Evolutionary conservation across 345 rosid species (phyloP), one percentile per base, ranked within the genome.

Genomic region (Eucalyptus globulus): DNA sequence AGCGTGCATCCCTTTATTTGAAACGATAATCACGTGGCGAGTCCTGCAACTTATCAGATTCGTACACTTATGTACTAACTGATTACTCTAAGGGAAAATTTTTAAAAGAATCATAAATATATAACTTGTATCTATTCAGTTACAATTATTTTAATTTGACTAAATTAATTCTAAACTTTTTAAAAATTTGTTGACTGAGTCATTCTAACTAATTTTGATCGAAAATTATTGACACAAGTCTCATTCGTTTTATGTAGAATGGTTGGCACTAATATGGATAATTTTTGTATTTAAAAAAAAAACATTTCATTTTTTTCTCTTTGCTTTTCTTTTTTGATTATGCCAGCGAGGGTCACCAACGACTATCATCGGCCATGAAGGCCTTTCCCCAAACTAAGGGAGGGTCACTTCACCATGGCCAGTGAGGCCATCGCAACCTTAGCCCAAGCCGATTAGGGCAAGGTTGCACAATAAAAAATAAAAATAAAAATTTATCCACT

Each of bases 231-330:
- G 5, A 56, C 27, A 9, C 10, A 0, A 9, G 0, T 56, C 29
- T 56, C 0, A 5, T 0, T 56, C 1, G 1, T 56, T 24, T 56
- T 56, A 56, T 56, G 13, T 56, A 56, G 0, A 56, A 56, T 0
- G 1, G 1, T 56, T 5, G 1, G 13, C 27, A 24, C 12, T 8
- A 0, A 0, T 24, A 22, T 1, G 0, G 6, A 24, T 22, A 24
- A 24, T 0, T 56, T 56, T 56, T 22, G 12, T 56, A 56, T 56
- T 56, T 56, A 0, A 22, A 9, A 22, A 54, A 40, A 40, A 56
- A 4, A 56, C 1, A 56, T 56, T 9, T 56, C 2, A 56, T 9
- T 56, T 56, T 56, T 21, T 0, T 54, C 6, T 22, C 3, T 56
- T 56, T 56, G 6, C 62, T 56, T 56, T 56, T 56, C 5, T 56